These are phyloP conservation scores for Ophiocordyceps sinensis DNA, from an alignment of 2,329 filamentous ascomycete genomes.

Conservation along the genomic window DNA sequence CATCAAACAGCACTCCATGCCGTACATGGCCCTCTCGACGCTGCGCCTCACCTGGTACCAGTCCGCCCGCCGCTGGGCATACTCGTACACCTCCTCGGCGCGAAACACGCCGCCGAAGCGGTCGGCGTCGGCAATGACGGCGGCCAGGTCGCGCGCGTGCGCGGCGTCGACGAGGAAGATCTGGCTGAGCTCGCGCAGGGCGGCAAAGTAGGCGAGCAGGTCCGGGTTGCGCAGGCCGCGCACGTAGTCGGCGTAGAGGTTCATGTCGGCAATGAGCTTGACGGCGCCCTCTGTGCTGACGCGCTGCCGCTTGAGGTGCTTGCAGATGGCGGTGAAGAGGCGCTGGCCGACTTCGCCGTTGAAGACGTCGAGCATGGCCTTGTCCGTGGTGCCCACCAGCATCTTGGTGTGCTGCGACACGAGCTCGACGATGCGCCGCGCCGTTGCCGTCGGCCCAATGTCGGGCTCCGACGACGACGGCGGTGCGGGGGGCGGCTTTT, in stretches of 20 bases:
- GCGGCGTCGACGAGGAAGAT: constrained; percentile 79
- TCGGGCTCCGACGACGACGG: constrained; percentile 22
- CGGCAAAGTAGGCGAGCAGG: constrained; percentile 78
- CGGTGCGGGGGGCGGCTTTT: constrained; percentile 8
- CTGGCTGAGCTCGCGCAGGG: constrained; percentile 81
- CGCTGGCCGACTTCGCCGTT: constrained; percentile 93
- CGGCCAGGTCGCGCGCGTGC: constrained; percentile 88
- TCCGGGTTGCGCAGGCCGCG: constrained; percentile 69
- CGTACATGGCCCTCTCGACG: constrained; percentile 96
- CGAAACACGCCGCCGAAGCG: constrained; percentile 86
- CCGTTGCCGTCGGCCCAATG: constrained; percentile 62
- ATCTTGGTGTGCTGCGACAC: constrained; percentile 83
- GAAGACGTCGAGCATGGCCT: constrained; percentile 96
- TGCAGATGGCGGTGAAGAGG: constrained; percentile 83
- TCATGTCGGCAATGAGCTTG: constrained; percentile 92
- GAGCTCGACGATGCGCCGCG: constrained; percentile 66
- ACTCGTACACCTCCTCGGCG: constrained; percentile 95
- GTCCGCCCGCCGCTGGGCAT: constrained; percentile 82
- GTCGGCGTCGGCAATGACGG: constrained; percentile 82
- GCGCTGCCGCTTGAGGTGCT: constrained; percentile 92
- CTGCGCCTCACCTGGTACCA: constrained; percentile 84
- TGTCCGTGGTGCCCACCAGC: constrained; percentile 89
- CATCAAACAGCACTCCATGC: constrained; percentile 78
- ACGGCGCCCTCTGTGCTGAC: constrained; percentile 81
- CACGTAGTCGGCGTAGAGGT: constrained; percentile 79